These are phyloP conservation scores for Phialemoniopsis sp. DNA, from an alignment of 2,329 filamentous ascomycete genomes.

Conservation along the genomic window DNA sequence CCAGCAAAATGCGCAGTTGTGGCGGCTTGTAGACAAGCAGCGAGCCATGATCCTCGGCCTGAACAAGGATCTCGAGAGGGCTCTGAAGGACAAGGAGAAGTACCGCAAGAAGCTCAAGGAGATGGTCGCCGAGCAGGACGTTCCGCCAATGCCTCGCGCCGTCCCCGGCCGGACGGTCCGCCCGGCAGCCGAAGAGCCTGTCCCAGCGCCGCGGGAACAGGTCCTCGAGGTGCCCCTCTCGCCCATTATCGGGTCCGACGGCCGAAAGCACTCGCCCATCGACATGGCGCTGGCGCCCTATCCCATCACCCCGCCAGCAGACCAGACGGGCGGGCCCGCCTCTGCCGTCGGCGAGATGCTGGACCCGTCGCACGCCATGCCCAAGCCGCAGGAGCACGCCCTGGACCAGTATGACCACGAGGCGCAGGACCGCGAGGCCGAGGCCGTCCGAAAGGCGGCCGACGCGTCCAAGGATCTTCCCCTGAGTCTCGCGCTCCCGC, in stretches of 20 bases:
- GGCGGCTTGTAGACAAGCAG: conserved; percentile 95
- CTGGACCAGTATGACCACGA: conserved; percentile 53
- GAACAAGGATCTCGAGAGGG: conserved; percentile 89
- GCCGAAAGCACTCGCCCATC: conserved; percentile 52
- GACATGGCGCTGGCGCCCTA: conserved; percentile 58
- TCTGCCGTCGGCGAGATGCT: conserved; percentile 47
- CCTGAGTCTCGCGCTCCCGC: conserved; percentile 47
- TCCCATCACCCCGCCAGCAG: conserved; percentile 60
- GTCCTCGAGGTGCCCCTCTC: conserved; percentile 37
- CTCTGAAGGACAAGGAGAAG: conserved; percentile 89
- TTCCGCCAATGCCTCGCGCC: conserved; percentile 14
- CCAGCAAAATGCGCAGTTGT: conserved; percentile 87
- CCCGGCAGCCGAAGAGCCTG: conserved; percentile 12
- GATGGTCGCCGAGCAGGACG: conserved; percentile 37
- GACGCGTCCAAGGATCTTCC: conserved; percentile 42
- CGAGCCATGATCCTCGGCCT: conserved; percentile 87
- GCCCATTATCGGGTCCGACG: conserved; percentile 45
- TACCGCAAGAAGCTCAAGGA: conserved; percentile 92
- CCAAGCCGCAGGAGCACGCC: conserved; percentile 56
- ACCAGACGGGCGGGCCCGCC: conserved; percentile 32
- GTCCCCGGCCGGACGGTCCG: conserved; percentile 4
- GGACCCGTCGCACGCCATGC: conserved; percentile 56
- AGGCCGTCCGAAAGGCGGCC: conserved; percentile 40
- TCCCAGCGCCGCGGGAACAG: conserved; percentile 20
- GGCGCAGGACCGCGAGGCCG: conserved; percentile 42